Percentiles rank a stretch among this genome's conserved stretches.
Evolutionary conservation across 352 stramenopile genomes (phyloP).

Genomic region (Blastocystis sp.): DNA sequence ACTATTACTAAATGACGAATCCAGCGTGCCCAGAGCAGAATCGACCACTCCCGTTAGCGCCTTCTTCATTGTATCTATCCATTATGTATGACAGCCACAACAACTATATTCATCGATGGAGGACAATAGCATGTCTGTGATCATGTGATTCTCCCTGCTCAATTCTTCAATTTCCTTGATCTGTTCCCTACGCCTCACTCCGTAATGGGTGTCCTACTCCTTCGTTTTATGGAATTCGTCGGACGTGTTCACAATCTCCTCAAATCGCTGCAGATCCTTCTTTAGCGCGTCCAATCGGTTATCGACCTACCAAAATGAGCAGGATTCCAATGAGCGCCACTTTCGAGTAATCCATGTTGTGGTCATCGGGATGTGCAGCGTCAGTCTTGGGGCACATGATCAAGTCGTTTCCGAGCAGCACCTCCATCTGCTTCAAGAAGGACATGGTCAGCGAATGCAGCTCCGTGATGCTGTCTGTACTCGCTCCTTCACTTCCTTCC

Average conservation of each 20-base stretch:
- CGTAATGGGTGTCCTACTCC: neutral
- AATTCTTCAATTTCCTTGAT: constrained; percentile 27
- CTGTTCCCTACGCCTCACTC: neutral
- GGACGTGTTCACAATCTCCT: constrained; percentile 21
- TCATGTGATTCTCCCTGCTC: constrained; percentile 14
- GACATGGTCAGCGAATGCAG: neutral
- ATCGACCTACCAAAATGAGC: neutral
- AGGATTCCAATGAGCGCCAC: neutral
- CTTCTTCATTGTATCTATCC: constrained; percentile 1
- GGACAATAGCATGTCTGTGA: neutral
- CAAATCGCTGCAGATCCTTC: constrained; percentile 34
- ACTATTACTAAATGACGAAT: constrained; percentile 1
- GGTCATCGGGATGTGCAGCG: neutral
- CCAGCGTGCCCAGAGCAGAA: neutral
- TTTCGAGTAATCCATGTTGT: neutral
- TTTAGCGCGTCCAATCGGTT: neutral
- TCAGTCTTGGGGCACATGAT: neutral
- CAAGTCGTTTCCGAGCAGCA: neutral
- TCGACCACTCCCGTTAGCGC: neutral
- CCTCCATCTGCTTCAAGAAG: neutral
- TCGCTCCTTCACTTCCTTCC: neutral
- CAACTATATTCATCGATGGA: neutral
- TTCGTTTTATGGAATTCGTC: constrained; percentile 29
- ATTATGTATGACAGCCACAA: neutral
- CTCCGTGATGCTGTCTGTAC: neutral